Evolutionary conservation across 805 yeast species (phyloP).

Genomic region (Ogataea saltuana): DNA sequence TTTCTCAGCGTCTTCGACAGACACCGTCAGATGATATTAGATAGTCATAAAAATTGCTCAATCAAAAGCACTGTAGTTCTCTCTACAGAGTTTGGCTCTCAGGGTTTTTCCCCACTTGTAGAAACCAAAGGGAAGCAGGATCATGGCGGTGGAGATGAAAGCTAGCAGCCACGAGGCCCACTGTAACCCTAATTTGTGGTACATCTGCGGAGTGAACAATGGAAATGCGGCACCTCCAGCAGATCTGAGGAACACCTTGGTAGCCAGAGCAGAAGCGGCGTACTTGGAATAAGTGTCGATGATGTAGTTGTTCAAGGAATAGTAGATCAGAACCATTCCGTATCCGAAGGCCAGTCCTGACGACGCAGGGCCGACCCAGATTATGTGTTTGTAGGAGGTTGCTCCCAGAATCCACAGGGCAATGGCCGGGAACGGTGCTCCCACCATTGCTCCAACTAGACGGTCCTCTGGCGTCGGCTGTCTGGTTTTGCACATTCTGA

Average conservation of each 20-base stretch:
- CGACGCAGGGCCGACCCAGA: constrained; percentile 66
- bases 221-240: constrained; percentile 91
- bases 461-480: constrained; percentile 79
- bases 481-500: constrained; percentile 50
- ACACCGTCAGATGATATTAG: not conserved
- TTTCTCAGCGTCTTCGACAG: not conserved
- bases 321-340: constrained; percentile 61
- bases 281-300: constrained; percentile 85
- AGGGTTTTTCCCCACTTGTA: constrained; percentile 64
- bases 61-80: constrained; percentile 50
- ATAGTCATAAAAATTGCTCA: constrained; percentile 11
- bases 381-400: constrained; percentile 64
- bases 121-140: constrained; percentile 68
- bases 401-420: constrained; percentile 82
- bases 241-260: constrained; percentile 76
- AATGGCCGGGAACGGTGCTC: constrained; percentile 80
- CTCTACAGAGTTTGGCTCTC: constrained; percentile 66
- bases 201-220: constrained; percentile 79
- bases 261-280: constrained; percentile 80
- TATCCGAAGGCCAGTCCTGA: constrained; percentile 61
- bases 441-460: constrained; percentile 77
- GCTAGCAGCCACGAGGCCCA: constrained; percentile 85
- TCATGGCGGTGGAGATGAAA: constrained; percentile 76
- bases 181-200: constrained; percentile 66
- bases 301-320: constrained; percentile 72